Evolutionary conservation across 805 yeast species (phyloP).

Genomic region (Candida lessepsii): DNA sequence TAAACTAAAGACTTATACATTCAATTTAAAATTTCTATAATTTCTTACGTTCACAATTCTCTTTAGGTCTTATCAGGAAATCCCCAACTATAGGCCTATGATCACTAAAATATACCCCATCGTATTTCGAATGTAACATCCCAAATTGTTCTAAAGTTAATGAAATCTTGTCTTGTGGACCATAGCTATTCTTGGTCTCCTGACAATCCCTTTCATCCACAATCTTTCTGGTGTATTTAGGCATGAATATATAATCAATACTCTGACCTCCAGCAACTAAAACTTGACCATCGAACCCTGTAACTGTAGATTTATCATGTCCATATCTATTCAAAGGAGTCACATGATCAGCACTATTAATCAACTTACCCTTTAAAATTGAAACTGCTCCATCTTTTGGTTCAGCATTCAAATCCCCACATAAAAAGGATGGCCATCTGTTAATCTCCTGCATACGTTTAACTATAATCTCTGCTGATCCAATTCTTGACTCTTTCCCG

Average conservation of each 20-base stretch:
- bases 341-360: constrained; percentile 21
- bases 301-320: constrained; percentile 28
- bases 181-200: constrained; percentile 2
- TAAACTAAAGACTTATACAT: too few species aligned
- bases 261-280: constrained; percentile 26
- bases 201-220: constrained; percentile 15
- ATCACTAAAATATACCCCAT: constrained; percentile 34
- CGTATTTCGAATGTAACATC: constrained; percentile 32
- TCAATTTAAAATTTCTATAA: too few species aligned
- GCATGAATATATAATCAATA: constrained; percentile 34
- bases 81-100: constrained; percentile 37
- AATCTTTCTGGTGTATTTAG: constrained; percentile 19
- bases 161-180: constrained; percentile 14
- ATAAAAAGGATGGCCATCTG: constrained; percentile 31
- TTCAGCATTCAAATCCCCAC: constrained; percentile 31
- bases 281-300: constrained; percentile 32
- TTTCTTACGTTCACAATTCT: neutral
- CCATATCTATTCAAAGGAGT: constrained; percentile 28
- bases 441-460: constrained; percentile 25
- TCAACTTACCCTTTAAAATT: constrained; percentile 13
- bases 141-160: constrained; percentile 26
- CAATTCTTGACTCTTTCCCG: constrained; percentile 29
- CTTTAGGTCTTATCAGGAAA: constrained; percentile 11
- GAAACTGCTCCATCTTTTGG: constrained; percentile 22
- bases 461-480: constrained; percentile 30